Evolutionary conservation across 371 early-diverging fungal genomes (phyloP).

Genomic region (Haplosporangium sp.): DNA sequence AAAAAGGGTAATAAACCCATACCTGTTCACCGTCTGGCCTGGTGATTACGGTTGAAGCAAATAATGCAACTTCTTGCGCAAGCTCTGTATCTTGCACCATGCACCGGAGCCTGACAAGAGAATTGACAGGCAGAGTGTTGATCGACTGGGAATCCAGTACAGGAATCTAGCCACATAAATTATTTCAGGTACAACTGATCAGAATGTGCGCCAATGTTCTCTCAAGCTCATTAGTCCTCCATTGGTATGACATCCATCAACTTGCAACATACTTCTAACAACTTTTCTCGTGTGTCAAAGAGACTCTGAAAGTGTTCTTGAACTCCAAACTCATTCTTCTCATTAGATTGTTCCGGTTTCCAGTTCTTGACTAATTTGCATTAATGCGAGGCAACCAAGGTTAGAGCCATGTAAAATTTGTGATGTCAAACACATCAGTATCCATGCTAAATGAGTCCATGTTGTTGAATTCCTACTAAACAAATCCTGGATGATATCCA

Average conservation of each 20-base stretch:
- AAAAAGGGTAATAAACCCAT: not conserved
- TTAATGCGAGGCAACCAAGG: not conserved
- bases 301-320: constrained; percentile 33
- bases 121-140: constrained; percentile 56
- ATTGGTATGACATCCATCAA: not conserved
- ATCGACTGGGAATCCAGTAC: constrained; percentile 59
- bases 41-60: constrained; percentile 36
- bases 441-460: not conserved
- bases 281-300: constrained; percentile 47
- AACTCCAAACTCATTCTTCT: constrained; percentile 50
- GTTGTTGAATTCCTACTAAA: constrained; percentile 18
- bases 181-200: not conserved
- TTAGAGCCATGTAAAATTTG: not conserved
- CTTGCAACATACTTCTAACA: constrained; percentile 25
- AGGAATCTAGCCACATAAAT: constrained; percentile 58
- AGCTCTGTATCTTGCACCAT: constrained; percentile 78
- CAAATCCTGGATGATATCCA: constrained; percentile 45
- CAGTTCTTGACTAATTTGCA: constrained; percentile 37
- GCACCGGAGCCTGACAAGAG: constrained; percentile 71
- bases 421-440: not conserved
- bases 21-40: constrained; percentile 52
- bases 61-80: constrained; percentile 68
- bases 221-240: not conserved
- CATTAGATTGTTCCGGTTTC: constrained; percentile 22
- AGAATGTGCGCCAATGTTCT: too few species aligned